These are phyloP conservation scores for Apiotrichum mycotoxinovorans DNA, from an alignment of 1,284 basidiomycete species.

Conservation along the genomic window DNA sequence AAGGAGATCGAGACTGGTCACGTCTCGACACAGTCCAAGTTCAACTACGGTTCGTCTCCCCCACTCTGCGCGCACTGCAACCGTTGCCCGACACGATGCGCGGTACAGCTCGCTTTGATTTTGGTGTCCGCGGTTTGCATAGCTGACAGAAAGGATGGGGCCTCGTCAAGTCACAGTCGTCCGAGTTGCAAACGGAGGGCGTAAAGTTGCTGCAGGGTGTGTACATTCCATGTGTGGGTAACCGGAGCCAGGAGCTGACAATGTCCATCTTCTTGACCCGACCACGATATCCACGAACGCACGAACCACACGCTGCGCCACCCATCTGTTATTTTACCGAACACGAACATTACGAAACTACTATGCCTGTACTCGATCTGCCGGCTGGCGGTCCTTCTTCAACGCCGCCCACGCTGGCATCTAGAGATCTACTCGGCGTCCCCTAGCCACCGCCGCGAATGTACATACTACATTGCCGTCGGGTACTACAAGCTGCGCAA, in stretches of 20 bases:
- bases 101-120: no score
- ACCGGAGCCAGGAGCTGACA: neutral
- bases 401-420: neutral
- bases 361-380: no score
- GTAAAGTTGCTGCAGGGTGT: slow-evolving; percentile 85
- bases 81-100: no score
- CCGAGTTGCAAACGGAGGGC: slow-evolving; percentile 82
- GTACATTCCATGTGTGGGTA: slow-evolving; percentile 23
- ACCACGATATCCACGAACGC: neutral
- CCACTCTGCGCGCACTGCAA: no score
- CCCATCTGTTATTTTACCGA: neutral
- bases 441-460: slow-evolving; percentile 83
- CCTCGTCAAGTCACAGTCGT: slow-evolving; percentile 78
- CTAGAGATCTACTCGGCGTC: slow-evolving; percentile 90
- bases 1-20: slow-evolving; percentile 79
- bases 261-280: neutral
- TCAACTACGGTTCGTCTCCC: slow-evolving; percentile 74
- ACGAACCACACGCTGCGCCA: neutral
- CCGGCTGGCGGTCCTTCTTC: no score
- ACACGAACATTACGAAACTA: no score
- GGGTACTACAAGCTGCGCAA: slow-evolving; percentile 98
- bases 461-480: slow-evolving; percentile 92
- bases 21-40: slow-evolving; percentile 91
- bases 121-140: no score
- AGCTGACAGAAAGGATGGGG: slow-evolving; percentile 61